Conservation (phyloP, 2,329 filamentous ascomycete species). For the Exophiala spinifera region DNA sequence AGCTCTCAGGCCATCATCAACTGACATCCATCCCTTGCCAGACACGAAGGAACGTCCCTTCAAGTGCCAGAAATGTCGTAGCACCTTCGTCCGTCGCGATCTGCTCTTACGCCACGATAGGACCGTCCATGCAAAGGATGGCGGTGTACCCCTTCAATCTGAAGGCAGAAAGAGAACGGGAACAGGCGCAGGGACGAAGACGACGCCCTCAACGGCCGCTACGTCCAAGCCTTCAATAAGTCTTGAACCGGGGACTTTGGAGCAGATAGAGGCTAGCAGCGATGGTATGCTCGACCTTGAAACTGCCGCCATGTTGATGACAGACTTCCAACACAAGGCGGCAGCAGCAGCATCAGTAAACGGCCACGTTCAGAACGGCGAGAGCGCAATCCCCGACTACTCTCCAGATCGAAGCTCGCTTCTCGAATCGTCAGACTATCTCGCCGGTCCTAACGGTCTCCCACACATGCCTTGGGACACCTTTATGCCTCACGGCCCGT, state of each 20-base stretch:
- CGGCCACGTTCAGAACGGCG: constrained; percentile 49
- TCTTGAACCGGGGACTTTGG: constrained; percentile 79
- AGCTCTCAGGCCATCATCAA: constrained; percentile 10
- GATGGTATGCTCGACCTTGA: constrained; percentile 94
- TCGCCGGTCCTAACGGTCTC: constrained; percentile 73
- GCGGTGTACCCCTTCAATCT: constrained; percentile 51
- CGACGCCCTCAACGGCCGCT: constrained; percentile 47
- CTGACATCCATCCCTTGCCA: constrained; percentile 40
- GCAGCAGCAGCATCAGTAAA: constrained; percentile 65
- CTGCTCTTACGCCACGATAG: constrained; percentile 94
- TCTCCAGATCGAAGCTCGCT: constrained; percentile 68
- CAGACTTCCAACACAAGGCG: constrained; percentile 94
- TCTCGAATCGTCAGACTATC: constrained; percentile 74
- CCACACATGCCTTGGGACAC: constrained; percentile 90
- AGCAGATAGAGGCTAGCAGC: constrained; percentile 87
- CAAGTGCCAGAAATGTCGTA: constrained; percentile 97
- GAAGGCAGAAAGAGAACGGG: constrained; percentile 42
- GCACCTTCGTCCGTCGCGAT: constrained; percentile 97
- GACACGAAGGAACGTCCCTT: constrained; percentile 98
- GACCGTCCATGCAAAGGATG: constrained; percentile 97
- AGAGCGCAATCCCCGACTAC: constrained; percentile 59
- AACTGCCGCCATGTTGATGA: constrained; percentile 97
- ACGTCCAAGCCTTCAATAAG: constrained; percentile 75
- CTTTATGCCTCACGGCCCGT: constrained; percentile 69
- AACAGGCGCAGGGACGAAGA: constrained; percentile 59